Conservation (phyloP, 257 asterid species). For the Datura wrightii region DNA sequence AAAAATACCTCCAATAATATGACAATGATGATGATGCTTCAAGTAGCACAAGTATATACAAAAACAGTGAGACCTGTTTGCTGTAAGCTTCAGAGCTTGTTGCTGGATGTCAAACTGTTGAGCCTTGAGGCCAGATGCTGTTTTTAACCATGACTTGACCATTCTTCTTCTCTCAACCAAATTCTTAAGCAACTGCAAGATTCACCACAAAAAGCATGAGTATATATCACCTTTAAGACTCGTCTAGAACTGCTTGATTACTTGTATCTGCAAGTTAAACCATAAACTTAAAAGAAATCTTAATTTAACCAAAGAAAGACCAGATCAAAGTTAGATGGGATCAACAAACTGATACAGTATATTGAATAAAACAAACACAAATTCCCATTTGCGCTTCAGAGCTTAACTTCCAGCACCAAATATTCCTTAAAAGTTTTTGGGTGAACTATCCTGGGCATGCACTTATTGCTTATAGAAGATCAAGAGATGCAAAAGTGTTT, state of each 20-base stretch:
- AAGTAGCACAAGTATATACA: slow-evolving; percentile 35
- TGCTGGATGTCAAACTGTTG: slow-evolving; percentile 96
- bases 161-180: slow-evolving; percentile 87
- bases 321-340: slow-evolving; percentile 22
- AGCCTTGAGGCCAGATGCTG: slow-evolving; percentile 84
- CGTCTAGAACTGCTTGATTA: background rate
- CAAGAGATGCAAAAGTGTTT: background rate
- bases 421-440: background rate
- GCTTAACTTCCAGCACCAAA: background rate
- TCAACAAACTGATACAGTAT: slow-evolving; percentile 6
- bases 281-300: slow-evolving; percentile 1
- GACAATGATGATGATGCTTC: slow-evolving; percentile 27
- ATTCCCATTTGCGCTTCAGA: slow-evolving; percentile 5
- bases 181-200: slow-evolving; percentile 72
- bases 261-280: background rate
- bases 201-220: slow-evolving; percentile 22
- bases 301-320: background rate
- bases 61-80: slow-evolving; percentile 73
- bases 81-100: slow-evolving; percentile 96
- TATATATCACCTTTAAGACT: slow-evolving; percentile 21
- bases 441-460: background rate
- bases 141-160: slow-evolving; percentile 77
- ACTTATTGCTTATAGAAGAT: background rate
- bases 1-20: slow-evolving; percentile 32
- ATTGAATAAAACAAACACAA: background rate